Evolutionary conservation across 768 basidiomycete species (phyloP).

Genomic region (Leccinum incarnatum): DNA sequence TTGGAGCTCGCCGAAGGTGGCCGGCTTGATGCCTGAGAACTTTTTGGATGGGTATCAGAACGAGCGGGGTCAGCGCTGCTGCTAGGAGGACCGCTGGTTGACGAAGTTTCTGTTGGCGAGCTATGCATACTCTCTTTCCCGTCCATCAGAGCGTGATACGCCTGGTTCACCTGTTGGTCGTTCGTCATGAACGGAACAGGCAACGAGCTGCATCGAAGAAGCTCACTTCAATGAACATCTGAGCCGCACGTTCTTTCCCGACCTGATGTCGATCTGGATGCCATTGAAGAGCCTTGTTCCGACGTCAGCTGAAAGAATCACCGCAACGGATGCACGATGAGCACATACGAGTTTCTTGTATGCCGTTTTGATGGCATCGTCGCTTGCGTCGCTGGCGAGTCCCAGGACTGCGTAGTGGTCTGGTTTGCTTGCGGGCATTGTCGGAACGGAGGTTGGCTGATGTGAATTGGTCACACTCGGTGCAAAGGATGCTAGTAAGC

Average conservation of each 20-base stretch:
- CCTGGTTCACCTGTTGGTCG: conserved; percentile 45
- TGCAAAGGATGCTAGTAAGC: conserved; percentile 5
- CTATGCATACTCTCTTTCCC: conserved; percentile 35
- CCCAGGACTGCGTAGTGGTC: conserved; percentile 44
- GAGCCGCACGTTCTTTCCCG: conserved; percentile 50
- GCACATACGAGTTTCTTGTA: conserved; percentile 59
- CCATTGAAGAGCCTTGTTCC: conserved; percentile 55
- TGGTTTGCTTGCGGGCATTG: conserved; percentile 28
- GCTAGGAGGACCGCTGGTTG: conserved; percentile 19
- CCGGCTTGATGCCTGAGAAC: conserved; percentile 27
- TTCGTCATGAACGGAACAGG: conserved; percentile 1
- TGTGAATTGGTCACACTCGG: conserved; percentile 11
- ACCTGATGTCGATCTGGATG: conserved; percentile 61
- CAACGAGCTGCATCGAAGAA: neutral
- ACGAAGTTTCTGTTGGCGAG: conserved; percentile 26
- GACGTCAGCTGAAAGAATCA: conserved; percentile 19
- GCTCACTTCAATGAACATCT: conserved; percentile 57
- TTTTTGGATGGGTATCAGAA: conserved; percentile 21
- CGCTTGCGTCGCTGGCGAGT: conserved; percentile 41
- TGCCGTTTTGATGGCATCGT: conserved; percentile 54
- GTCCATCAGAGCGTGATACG: conserved; percentile 54
- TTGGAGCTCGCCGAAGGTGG: conserved; percentile 32
- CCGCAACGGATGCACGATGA: conserved; percentile 19
- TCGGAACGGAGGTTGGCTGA: conserved; percentile 16
- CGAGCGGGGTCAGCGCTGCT: conserved; percentile 20